Evolutionary conservation across 768 basidiomycete species (phyloP), one percentile per base, ranked within the genome.

Genomic region (Leccinum olivaceopallidum): DNA sequence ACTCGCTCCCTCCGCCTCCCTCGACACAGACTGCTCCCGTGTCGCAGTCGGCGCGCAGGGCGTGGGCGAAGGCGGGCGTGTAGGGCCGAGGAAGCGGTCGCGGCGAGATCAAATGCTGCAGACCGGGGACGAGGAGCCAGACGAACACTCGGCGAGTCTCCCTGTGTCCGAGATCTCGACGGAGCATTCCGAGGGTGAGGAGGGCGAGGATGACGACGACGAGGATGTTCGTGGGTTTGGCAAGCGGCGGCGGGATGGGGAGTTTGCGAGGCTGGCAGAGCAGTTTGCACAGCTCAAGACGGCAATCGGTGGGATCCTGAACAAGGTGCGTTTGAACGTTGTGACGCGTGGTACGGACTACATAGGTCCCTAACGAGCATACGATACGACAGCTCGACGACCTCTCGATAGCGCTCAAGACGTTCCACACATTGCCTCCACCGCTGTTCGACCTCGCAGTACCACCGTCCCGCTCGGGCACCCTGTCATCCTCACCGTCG

Each of bases 171-270:
- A 72, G 55, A 34, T 60, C 22, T 72, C 66, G n/a, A 63, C 58
- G 5, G 71, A 70, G 5, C 68, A 53, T 14, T 66, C 68, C 20
- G 81, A 80, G 55, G 74, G 71, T 22, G 76, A 76, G 63, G 75
- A 59, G 4, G 75, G 73, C 28, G 72, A 69, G 36, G 75, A 68
- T 0, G 76, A 73, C 5, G 76, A 75, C 60, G 74, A 72, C 22
- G 65, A 73, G 22, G 83, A 82, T 56, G 82, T 84, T 57, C 85
- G 85, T 61, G 81, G 81, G 48, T 80, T 85, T 66, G 80, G 77
- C 60, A 81, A 77, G 63, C 80, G 74, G 66, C 80, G 79, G 58
- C 78, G 86, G 56, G 88, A 88, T 63, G 84, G 83, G 56, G 86
- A 90, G 67, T 92, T 92, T 71, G 80, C 82, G 7, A 84, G 79